Percentiles rank a stretch among this genome's conserved stretches.
Evolutionary conservation across 2,329 filamentous ascomycete species (phyloP).

Genomic region (Cryphonectria radicalis): DNA sequence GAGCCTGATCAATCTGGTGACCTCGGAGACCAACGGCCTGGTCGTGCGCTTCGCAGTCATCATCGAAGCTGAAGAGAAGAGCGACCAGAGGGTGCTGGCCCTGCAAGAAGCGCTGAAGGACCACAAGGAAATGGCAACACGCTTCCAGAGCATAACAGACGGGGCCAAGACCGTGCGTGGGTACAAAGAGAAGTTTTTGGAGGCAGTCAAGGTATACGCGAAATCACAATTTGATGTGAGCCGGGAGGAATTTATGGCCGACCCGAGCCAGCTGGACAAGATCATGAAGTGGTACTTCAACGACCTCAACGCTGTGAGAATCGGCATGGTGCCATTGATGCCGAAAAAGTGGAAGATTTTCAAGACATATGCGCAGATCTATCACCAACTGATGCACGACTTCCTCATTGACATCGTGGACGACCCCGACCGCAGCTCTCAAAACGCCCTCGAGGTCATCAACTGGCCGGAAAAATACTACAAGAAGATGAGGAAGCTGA

Average conservation of each 20-base stretch:
- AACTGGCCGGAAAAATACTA: slow-evolving; percentile 97
- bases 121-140: slow-evolving; percentile 89
- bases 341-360: slow-evolving; percentile 97
- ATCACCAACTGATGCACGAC: slow-evolving; percentile 94
- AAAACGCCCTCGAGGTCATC: slow-evolving; percentile 88
- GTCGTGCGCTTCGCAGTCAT: slow-evolving; percentile 91
- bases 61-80: slow-evolving; percentile 95
- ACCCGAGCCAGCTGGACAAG: slow-evolving; percentile 84
- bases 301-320: slow-evolving; percentile 90
- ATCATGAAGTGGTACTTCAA: slow-evolving; percentile 96
- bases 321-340: slow-evolving; percentile 89
- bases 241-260: slow-evolving; percentile 77
- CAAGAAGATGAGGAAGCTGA: slow-evolving; percentile 90
- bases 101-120: slow-evolving; percentile 94
- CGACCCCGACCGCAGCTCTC: slow-evolving; percentile 80
- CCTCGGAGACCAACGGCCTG: slow-evolving; percentile 83
- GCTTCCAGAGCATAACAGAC: slow-evolving; percentile 94
- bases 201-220: slow-evolving; percentile 75
- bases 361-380: slow-evolving; percentile 86
- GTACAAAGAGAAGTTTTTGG: slow-evolving; percentile 94
- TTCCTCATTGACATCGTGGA: slow-evolving; percentile 84
- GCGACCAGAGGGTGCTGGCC: slow-evolving; percentile 87
- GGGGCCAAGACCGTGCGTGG: slow-evolving; percentile 90
- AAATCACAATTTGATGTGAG: slow-evolving; percentile 74
- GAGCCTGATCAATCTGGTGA: slow-evolving; percentile 85